phyloP scores from a whole-genome alignment of 2,329 filamentous ascomycete genomes.

The Myriosclerotinia scirpicola region DNA sequence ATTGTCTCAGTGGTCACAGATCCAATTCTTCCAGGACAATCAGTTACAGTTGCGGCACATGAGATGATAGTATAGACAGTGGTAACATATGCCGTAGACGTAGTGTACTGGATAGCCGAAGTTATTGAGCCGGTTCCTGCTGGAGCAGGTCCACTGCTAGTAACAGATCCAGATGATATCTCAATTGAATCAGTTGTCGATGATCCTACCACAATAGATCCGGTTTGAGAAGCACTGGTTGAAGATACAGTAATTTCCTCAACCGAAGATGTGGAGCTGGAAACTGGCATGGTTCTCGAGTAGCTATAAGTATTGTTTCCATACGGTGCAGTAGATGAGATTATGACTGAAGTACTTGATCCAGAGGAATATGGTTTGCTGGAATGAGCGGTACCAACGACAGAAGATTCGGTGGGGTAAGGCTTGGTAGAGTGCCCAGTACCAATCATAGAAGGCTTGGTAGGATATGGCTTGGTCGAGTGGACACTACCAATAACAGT shows the following conservation, averaged over 20 bases:
- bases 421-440: not conserved
- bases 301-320: slow-evolving; percentile 19
- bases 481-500: not conserved
- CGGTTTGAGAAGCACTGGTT: not conserved
- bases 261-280: slow-evolving; percentile 8
- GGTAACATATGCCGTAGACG: slow-evolving; percentile 47
- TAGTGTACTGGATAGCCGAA: slow-evolving; percentile 4
- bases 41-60: slow-evolving; percentile 48
- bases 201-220: not conserved
- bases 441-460: not conserved
- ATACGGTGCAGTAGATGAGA: slow-evolving; percentile 11
- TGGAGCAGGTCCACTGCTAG: not conserved
- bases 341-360: not conserved
- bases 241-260: slow-evolving; percentile 4
- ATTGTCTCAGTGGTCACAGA: slow-evolving; percentile 42
- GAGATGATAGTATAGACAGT: slow-evolving; percentile 52
- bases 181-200: not conserved
- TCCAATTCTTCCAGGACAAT: slow-evolving; percentile 49
- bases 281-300: not conserved
- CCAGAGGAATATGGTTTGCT: not conserved
- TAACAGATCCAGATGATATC: not conserved
- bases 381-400: not conserved
- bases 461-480: not conserved
- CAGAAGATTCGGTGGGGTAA: not conserved
- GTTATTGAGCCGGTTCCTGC: not conserved